Conservation (phyloP, 768 basidiomycete genomes). For the Lenzites betulinus region DNA sequence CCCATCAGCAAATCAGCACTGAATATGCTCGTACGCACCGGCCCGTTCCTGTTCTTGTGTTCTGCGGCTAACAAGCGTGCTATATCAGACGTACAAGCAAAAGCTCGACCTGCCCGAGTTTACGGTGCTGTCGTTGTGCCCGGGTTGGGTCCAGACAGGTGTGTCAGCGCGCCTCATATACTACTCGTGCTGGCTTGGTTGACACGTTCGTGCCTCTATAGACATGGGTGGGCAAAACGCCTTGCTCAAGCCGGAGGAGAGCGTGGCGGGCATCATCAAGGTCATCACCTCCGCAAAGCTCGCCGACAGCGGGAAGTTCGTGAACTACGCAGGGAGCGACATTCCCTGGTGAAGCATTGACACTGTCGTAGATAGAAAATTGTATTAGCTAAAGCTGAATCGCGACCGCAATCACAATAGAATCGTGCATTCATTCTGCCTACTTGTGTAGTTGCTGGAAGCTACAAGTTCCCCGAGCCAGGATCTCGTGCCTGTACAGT, state of each 20-base stretch:
- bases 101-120: conserved; percentile 14
- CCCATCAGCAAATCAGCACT: conserved; percentile 39
- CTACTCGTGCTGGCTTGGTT: background rate
- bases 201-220: background rate
- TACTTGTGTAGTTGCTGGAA: no score
- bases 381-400: no score
- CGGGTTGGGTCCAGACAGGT: conserved; percentile 18
- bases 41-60: background rate
- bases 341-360: conserved; percentile 36
- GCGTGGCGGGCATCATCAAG: conserved; percentile 32
- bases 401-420: no score
- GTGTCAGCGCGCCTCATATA: background rate
- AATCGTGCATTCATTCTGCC: no score
- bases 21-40: conserved; percentile 39
- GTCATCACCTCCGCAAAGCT: conserved; percentile 27
- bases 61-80: background rate
- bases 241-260: conserved; percentile 29
- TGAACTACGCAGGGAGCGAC: conserved; percentile 31
- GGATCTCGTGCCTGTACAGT: no score
- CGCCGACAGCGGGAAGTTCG: conserved; percentile 33
- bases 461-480: no score
- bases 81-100: conserved; percentile 22
- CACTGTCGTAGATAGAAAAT: no score
- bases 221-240: conserved; percentile 15
- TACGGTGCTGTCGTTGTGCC: conserved; percentile 11